These are phyloP conservation scores for Boeremia exigua DNA, from an alignment of 2,329 filamentous ascomycete genomes.

Conservation along the genomic window DNA sequence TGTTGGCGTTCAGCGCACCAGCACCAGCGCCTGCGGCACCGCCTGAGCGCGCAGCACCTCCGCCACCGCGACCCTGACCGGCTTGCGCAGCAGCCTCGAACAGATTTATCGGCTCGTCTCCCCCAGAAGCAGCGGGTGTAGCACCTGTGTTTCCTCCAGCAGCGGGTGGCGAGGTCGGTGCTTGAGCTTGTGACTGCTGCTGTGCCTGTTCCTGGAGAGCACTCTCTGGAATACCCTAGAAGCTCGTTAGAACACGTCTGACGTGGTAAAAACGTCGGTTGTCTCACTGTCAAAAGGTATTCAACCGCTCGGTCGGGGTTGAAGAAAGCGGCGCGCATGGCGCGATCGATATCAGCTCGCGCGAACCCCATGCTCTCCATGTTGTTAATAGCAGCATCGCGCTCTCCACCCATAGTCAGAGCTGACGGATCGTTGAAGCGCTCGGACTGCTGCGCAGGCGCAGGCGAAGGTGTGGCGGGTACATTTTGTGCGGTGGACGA, in stretches of 20 bases:
- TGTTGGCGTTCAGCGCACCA: conserved; percentile 66
- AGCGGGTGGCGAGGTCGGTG: conserved; percentile 50
- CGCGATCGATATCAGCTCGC: conserved; percentile 84
- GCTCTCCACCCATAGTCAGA: conserved; percentile 84
- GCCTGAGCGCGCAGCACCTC: conserved; percentile 53
- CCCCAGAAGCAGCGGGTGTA: conserved; percentile 50
- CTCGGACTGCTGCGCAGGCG: conserved; percentile 53
- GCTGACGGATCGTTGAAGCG: conserved; percentile 75
- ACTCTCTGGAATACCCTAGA: conserved; percentile 87
- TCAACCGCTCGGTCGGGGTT: conserved; percentile 98
- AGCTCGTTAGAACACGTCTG: conserved; percentile 27
- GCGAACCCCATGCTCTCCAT: conserved; percentile 99
- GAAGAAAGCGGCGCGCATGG: conserved; percentile 95
- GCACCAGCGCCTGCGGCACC: conserved; percentile 59
- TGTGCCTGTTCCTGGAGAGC: conserved; percentile 70
- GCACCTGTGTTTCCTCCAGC: conserved; percentile 54
- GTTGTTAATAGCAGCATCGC: conserved; percentile 80
- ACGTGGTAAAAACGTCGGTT: conserved; percentile 5
- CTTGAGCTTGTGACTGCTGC: conserved; percentile 52
- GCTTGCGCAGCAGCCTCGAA: conserved; percentile 92
- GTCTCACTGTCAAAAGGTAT: conserved; percentile 83
- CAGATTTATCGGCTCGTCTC: conserved; percentile 77
- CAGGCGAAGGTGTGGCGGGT: conserved; percentile 58
- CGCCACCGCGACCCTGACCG: conserved; percentile 57
- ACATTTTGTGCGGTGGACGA: conserved; percentile 57